A percentile compares a stretch with the other conserved stretches of the same genome.
Evolutionary conservation across 371 early-diverging fungal genomes (phyloP).

Genomic region (Rhizopus microsporus): DNA sequence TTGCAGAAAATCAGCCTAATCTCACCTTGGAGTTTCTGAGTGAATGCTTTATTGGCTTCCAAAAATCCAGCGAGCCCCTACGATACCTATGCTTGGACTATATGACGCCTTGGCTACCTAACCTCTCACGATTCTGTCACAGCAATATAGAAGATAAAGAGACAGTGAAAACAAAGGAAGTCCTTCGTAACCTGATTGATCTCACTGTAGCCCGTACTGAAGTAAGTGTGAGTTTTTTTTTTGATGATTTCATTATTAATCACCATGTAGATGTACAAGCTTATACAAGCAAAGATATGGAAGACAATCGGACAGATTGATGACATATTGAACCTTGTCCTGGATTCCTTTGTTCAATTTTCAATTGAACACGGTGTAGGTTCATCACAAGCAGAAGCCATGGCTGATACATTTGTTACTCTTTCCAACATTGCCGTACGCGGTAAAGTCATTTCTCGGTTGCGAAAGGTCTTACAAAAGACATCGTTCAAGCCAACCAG

Average conservation of each 20-base stretch:
- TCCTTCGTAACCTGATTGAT: slow-evolving; percentile 78
- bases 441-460: slow-evolving; percentile 77
- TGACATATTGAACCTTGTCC: slow-evolving; percentile 74
- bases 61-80: slow-evolving; percentile 71
- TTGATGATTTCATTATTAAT: background rate
- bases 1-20: slow-evolving; percentile 75
- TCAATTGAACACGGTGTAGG: slow-evolving; percentile 82
- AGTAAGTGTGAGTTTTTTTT: slow-evolving; percentile 32
- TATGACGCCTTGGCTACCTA: slow-evolving; percentile 88
- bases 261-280: slow-evolving; percentile 67
- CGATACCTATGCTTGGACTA: slow-evolving; percentile 88
- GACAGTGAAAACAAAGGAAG: slow-evolving; percentile 69
- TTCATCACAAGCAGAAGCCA: slow-evolving; percentile 79
- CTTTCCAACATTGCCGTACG: slow-evolving; percentile 81
- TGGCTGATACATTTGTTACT: slow-evolving; percentile 87
- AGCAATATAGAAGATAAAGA: slow-evolving; percentile 48
- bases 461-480: slow-evolving; percentile 73
- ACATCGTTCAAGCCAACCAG: slow-evolving; percentile 77
- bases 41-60: slow-evolving; percentile 87
- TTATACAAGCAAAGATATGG: slow-evolving; percentile 89
- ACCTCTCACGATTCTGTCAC: slow-evolving; percentile 69
- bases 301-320: slow-evolving; percentile 76
- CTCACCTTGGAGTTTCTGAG: slow-evolving; percentile 88
- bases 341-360: slow-evolving; percentile 81
- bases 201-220: slow-evolving; percentile 84